A percentile compares a stretch with the other conserved stretches of the same genome.
Evolutionary conservation across 2,329 filamentous ascomycete species (phyloP).

Genomic region (Neofusicoccum ribis): DNA sequence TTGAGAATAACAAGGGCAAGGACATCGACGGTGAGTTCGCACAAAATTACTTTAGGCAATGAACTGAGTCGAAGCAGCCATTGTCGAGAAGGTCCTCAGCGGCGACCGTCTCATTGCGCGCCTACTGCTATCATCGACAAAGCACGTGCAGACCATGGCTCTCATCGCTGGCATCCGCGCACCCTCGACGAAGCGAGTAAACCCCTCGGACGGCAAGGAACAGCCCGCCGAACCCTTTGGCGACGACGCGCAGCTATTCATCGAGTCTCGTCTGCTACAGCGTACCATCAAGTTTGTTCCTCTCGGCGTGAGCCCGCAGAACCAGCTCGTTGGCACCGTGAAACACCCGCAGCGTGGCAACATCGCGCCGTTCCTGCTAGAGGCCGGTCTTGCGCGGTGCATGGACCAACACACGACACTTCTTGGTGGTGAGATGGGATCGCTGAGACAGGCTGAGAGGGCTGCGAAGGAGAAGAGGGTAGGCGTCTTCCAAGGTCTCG

Average conservation of each 20-base stretch:
- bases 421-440: slow-evolving; percentile 83
- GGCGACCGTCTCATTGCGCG: slow-evolving; percentile 88
- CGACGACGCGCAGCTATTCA: slow-evolving; percentile 83
- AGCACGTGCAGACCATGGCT: slow-evolving; percentile 86
- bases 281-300: slow-evolving; percentile 80
- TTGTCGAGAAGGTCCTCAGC: slow-evolving; percentile 88
- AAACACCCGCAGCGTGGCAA: slow-evolving; percentile 82
- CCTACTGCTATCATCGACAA: slow-evolving; percentile 74
- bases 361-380: slow-evolving; percentile 86
- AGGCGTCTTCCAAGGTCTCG: slow-evolving; percentile 79
- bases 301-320: slow-evolving; percentile 84
- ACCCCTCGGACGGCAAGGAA: slow-evolving; percentile 73
- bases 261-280: slow-evolving; percentile 83
- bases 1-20: slow-evolving; percentile 82
- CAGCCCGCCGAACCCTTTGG: slow-evolving; percentile 87
- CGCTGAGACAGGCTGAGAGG: slow-evolving; percentile 83
- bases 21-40: slow-evolving; percentile 64
- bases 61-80: slow-evolving; percentile 37
- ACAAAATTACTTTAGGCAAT: background rate
- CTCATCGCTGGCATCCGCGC: slow-evolving; percentile 86
- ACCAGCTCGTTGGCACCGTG: slow-evolving; percentile 84
- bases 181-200: slow-evolving; percentile 83
- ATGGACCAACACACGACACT: slow-evolving; percentile 95
- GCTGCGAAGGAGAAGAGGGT: slow-evolving; percentile 73
- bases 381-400: slow-evolving; percentile 86